Conservation (phyloP, 148 eudicot genomes). For the Arctostaphylos glauca region DNA sequence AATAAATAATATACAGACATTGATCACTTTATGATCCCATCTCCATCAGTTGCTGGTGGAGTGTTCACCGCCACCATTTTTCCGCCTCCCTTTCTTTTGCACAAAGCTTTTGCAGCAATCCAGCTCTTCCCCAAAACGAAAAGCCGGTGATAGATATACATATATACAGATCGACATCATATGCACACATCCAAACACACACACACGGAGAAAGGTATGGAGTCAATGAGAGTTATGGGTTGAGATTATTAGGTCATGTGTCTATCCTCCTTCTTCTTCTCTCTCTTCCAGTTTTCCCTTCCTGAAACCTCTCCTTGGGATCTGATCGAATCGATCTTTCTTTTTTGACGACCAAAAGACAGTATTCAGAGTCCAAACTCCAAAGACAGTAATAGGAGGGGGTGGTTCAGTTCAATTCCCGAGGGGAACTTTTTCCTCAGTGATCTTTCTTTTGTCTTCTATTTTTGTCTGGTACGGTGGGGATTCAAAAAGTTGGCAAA, state of each 20-base stretch:
- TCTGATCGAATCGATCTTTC: slow-evolving; percentile 23
- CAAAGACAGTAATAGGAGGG: too few relatives aligned
- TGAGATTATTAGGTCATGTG: slow-evolving; percentile 27
- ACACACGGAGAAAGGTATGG: slow-evolving; percentile 18
- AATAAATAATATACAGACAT: neutral
- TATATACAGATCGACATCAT: slow-evolving; percentile 15
- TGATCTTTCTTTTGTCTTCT: slow-evolving; percentile 2
- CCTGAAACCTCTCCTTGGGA: slow-evolving; percentile 23
- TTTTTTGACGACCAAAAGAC: slow-evolving; percentile 20
- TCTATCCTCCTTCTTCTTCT: slow-evolving; percentile 27
- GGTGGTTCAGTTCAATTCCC: slow-evolving; percentile 39
- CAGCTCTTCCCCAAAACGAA: slow-evolving; percentile 33
- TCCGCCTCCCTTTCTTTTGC: slow-evolving; percentile 30
- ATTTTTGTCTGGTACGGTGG: slow-evolving; percentile 25
- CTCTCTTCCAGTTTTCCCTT: neutral
- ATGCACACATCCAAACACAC: neutral
- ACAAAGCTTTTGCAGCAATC: slow-evolving; percentile 52
- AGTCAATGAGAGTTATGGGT: neutral
- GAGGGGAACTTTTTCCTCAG: slow-evolving; percentile 20
- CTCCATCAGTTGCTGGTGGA: slow-evolving; percentile 67
- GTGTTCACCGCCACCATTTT: slow-evolving; percentile 28
- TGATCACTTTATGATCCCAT: slow-evolving; percentile 20
- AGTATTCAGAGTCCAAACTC: slow-evolving; percentile 5
- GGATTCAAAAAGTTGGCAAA: slow-evolving; percentile 6
- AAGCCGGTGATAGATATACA: slow-evolving; percentile 26